phyloP scores from a whole-genome alignment of 108 stramenopile species.

The Nitzschia sp. region DNA sequence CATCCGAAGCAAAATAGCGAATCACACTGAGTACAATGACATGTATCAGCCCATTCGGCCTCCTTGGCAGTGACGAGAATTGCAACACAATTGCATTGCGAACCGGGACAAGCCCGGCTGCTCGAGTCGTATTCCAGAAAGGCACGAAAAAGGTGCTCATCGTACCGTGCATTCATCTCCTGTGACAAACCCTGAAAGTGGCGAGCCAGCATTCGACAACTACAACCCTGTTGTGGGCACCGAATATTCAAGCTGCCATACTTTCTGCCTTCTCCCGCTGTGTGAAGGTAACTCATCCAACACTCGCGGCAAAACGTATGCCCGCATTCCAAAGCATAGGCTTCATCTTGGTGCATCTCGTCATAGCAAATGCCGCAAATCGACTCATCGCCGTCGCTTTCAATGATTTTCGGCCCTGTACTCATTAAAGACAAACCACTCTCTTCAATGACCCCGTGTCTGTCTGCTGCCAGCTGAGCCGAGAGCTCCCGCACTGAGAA shows the following conservation, averaged over 20 bases:
- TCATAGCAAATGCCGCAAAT: conserved; percentile 37
- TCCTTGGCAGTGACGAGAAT: not conserved
- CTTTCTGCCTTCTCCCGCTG: not conserved
- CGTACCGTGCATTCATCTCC: conserved; percentile 1
- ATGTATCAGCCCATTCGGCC: not conserved
- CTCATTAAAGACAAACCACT: too few species aligned
- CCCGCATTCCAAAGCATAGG: conserved; percentile 22
- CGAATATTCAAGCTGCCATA: not conserved
- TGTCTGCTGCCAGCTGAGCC: not conserved
- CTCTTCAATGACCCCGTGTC: not conserved
- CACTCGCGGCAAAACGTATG: conserved; percentile 42
- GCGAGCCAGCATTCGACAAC: not conserved
- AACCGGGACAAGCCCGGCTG: conserved; percentile 31
- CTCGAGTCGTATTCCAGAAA: conserved; percentile 23
- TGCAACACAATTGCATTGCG: conserved; percentile 27
- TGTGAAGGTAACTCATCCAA: conserved; percentile 23
- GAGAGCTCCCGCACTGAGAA: not conserved
- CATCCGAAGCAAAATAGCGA: conserved; percentile 37
- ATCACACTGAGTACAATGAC: conserved; percentile 22
- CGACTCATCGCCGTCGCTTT: too few species aligned
- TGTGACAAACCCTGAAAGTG: conserved; percentile 15
- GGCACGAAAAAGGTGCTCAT: not conserved
- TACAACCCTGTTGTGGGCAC: conserved; percentile 34
- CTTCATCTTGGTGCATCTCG: conserved; percentile 2
- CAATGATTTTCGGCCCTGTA: too few species aligned